Base-by-base conservation (phyloP, 371 early-diverging fungal genomes). In the Apophysomyces variabilis region DNA sequence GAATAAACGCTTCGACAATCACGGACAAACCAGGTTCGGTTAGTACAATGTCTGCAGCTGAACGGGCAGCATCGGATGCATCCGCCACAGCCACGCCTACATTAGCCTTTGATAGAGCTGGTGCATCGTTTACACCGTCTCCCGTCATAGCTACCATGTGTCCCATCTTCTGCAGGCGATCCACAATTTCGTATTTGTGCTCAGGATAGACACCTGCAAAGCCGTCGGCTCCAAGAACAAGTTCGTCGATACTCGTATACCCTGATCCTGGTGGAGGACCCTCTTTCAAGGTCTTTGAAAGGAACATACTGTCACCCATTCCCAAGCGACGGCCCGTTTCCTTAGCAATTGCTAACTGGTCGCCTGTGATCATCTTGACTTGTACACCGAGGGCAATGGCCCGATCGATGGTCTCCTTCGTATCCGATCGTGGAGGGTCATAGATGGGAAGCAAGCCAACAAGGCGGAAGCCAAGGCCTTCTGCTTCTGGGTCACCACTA, bases 101-200 rank as follows among this genome's bases (percentile, higher is more conserved):
- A 69, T 92, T 89, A 65, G 92, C 92, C 84, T 90, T 90, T 72
- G 88, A 87, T 67, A 99, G 91, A 57, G 98, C 96, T 18, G 95
- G 96, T 8, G 96, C 94, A 80, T 97, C 99, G 80, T 96, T 97
- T 61, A 95, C 95, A 83, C 97, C 96, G 78, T 97, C 96, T 70
- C 99, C 99, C 47, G 95, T 94, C 94, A 95, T 95, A 60, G 90
- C 92, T 58, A 92, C 93, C 78, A 91, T 85, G 69, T 92, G 87
- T 11, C 90, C 90, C 68, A 86, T 80, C 62, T 86, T 84, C 79
- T 96, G 95, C 65, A 97, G 85, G 60, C 93, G 92, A 67, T 91
- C 90, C 38, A 98, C 94, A 77, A 97, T 93, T 75, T 93, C 92
- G 65, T 92, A 88, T 87, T 96, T 97, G 85, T 95, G 94, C 76